phyloP scores from a whole-genome alignment of 495 filamentous ascomycete genomes.

The Platismatia glauca region DNA sequence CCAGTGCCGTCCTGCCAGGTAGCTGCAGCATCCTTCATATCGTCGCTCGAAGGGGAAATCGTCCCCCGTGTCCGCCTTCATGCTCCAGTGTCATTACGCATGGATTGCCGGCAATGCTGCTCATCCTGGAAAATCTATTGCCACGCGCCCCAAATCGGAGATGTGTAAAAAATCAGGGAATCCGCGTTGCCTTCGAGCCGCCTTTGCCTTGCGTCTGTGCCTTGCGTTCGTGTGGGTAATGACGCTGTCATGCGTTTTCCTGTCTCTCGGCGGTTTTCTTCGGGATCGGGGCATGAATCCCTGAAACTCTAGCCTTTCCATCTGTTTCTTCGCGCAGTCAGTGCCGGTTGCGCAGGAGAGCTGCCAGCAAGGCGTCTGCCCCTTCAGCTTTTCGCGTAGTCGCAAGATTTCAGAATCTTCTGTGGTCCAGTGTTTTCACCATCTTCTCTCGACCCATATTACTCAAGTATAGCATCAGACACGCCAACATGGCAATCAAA shows the following conservation, averaged over 20 bases:
- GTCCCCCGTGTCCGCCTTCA: conserved; percentile 4
- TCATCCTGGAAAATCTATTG: not conserved
- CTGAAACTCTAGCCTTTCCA: not conserved
- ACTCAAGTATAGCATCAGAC: not conserved
- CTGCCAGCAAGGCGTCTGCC: conserved; percentile 3
- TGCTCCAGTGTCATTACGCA: not conserved
- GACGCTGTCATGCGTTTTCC: conserved; percentile 1
- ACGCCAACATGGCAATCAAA: conserved; percentile 15
- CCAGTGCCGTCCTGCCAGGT: not conserved
- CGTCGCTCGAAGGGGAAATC: not conserved
- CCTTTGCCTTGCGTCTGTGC: not conserved
- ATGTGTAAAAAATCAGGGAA: not conserved
- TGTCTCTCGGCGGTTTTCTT: not conserved
- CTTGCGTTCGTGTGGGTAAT: not conserved
- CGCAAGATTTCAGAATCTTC: not conserved
- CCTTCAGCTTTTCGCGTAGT: not conserved
- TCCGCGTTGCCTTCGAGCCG: not conserved
- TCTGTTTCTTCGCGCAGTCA: not conserved
- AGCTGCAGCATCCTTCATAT: not conserved
- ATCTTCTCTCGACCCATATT: not conserved
- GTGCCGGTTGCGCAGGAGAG: not conserved
- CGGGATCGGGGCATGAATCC: not conserved
- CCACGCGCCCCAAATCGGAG: not conserved
- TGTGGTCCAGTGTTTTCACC: not conserved
- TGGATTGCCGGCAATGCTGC: not conserved